These are phyloP conservation scores for Termitomyces heimii DNA, from an alignment of 768 basidiomycete species.

Conservation along the genomic window DNA sequence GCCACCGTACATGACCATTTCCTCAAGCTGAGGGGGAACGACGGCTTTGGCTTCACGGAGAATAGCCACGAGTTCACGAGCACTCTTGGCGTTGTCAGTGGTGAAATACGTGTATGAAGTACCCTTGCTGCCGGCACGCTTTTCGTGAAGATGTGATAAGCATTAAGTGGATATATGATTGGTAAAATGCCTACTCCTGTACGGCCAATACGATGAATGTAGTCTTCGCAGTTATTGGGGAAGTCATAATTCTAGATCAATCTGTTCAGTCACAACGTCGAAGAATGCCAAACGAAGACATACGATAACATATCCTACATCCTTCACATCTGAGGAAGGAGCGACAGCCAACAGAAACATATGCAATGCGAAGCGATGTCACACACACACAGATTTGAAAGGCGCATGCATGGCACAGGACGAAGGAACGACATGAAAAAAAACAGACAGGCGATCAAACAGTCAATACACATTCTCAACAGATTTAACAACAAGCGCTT, in stretches of 20 bases:
- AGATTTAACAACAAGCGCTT: constrained; percentile 43
- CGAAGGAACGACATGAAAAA: constrained; percentile 17
- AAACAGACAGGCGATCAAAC: constrained; percentile 28
- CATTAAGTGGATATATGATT: not conserved
- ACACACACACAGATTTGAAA: constrained; percentile 24
- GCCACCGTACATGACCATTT: constrained; percentile 79
- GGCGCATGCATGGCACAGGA: constrained; percentile 4
- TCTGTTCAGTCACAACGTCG: constrained; percentile 7
- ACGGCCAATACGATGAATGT: constrained; percentile 98
- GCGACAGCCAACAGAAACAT: constrained; percentile 23
- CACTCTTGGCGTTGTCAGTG: constrained; percentile 91
- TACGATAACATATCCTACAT: constrained; percentile 95
- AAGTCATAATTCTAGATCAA: constrained; percentile 87
- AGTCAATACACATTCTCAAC: constrained; percentile 39
- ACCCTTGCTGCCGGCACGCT: constrained; percentile 92
- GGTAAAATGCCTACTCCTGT: constrained; percentile 63
- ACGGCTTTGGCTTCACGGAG: constrained; percentile 81
- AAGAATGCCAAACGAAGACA: constrained; percentile 25
- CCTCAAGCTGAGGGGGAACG: constrained; percentile 85
- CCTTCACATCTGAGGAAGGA: constrained; percentile 85
- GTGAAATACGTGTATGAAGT: constrained; percentile 96
- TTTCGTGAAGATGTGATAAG: constrained; percentile 7
- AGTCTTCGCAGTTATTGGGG: constrained; percentile 97
- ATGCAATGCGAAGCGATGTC: constrained; percentile 28
- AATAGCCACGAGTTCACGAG: constrained; percentile 86